Conservation (phyloP, 495 filamentous ascomycete species). For the Podospora appendiculata region DNA sequence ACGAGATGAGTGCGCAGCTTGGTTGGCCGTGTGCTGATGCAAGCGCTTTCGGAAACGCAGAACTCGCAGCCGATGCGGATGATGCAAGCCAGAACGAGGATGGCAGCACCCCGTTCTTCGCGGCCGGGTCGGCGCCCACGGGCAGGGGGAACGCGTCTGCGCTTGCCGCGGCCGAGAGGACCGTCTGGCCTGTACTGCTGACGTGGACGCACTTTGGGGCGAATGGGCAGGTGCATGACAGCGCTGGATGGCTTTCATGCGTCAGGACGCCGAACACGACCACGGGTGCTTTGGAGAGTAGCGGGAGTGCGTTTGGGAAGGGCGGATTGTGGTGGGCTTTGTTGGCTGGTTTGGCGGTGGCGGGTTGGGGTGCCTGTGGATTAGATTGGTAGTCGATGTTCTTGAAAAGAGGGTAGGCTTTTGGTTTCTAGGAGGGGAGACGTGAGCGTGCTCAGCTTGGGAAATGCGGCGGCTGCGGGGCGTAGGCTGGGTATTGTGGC, state of each 20-base stretch:
- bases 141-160: slow-evolving; percentile 2
- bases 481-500: not conserved
- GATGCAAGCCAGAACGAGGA: too few species aligned
- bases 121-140: slow-evolving; percentile 2
- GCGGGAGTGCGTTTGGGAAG: not conserved
- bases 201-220: slow-evolving; percentile 15
- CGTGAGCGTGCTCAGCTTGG: too few species aligned
- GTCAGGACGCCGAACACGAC: slow-evolving; percentile 1
- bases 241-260: slow-evolving; percentile 11
- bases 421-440: too few species aligned
- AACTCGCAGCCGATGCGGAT: too few species aligned
- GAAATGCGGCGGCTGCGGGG: not conserved
- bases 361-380: not conserved
- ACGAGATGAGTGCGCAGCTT: too few species aligned
- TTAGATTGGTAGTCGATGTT: not conserved
- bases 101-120: slow-evolving; percentile 6
- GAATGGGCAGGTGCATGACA: slow-evolving; percentile 7
- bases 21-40: not conserved
- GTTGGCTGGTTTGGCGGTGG: not conserved
- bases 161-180: slow-evolving; percentile 1
- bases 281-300: not conserved
- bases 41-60: not conserved
- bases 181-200: slow-evolving; percentile 16
- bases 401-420: not conserved
- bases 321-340: not conserved